These are phyloP conservation scores for Aureobasidium zeae DNA, from an alignment of 2,329 filamentous ascomycete species.

Conservation along the genomic window DNA sequence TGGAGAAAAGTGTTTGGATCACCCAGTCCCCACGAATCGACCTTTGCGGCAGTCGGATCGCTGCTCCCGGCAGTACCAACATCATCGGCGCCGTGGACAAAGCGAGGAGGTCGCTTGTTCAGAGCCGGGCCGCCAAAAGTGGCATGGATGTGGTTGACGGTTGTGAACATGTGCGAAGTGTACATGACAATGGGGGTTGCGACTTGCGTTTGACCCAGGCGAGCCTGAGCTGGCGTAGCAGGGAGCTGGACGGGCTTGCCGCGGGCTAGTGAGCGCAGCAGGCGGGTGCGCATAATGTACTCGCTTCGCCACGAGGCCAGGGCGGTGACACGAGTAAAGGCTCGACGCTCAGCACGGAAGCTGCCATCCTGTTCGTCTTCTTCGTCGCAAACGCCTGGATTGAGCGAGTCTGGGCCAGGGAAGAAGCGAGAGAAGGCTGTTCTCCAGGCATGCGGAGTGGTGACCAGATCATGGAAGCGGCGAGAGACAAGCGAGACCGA, in stretches of 20 bases:
- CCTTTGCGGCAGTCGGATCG: conserved; percentile 65
- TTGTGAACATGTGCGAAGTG: conserved; percentile 70
- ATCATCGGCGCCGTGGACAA: conserved; percentile 76
- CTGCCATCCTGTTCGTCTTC: conserved; percentile 40
- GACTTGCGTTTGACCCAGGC: conserved; percentile 51
- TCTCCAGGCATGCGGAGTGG: conserved; percentile 86
- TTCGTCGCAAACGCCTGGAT: conserved; percentile 31
- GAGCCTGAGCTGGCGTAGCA: conserved; percentile 44
- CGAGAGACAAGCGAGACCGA: conserved; percentile 78
- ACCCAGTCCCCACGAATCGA: conserved; percentile 72
- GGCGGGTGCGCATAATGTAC: conserved; percentile 77
- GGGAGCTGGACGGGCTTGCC: conserved; percentile 62
- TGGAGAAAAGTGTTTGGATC: conserved; percentile 68
- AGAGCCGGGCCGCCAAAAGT: conserved; percentile 54
- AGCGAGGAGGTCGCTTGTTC: conserved; percentile 63
- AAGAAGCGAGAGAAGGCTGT: conserved; percentile 89
- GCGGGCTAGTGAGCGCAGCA: conserved; percentile 69
- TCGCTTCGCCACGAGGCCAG: conserved; percentile 93
- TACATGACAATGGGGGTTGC: conserved; percentile 72
- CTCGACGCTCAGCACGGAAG: conserved; percentile 62
- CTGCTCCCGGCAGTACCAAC: conserved; percentile 70
- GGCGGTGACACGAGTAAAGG: conserved; percentile 72
- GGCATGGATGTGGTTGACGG: conserved; percentile 71
- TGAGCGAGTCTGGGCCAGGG: conserved; percentile 58
- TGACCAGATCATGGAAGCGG: conserved; percentile 78